These are phyloP conservation scores for Gastrodia elata DNA, from an alignment of 106 monocot species.

Conservation along the genomic window DNA sequence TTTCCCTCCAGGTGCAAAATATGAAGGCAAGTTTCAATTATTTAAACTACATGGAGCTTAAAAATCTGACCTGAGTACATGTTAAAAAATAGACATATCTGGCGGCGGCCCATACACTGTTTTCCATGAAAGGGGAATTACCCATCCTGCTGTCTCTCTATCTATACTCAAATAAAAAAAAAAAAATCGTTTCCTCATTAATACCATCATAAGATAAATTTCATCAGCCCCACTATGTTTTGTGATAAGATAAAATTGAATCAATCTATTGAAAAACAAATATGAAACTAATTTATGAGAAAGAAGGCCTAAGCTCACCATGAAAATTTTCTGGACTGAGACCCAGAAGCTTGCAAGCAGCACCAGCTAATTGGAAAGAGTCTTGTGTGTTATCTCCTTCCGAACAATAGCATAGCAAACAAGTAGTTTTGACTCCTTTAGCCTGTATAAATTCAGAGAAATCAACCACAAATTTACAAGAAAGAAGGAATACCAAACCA, in stretches of 20 bases:
- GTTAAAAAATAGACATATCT: conserved; percentile 26
- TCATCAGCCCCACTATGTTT: neutral
- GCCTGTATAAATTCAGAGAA: conserved; percentile 31
- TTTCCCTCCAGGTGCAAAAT: neutral
- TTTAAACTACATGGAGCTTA: neutral
- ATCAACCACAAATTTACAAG: neutral
- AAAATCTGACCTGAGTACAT: neutral
- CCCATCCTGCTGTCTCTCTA: conserved; percentile 19
- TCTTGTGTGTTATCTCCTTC: conserved; percentile 95
- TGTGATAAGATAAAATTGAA: neutral
- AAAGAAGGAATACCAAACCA: neutral
- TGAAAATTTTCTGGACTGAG: conserved; percentile 29
- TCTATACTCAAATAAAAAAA: neutral
- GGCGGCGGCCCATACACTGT: conserved; percentile 46
- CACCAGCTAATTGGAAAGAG: conserved; percentile 68
- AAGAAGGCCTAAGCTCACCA: conserved; percentile 26
- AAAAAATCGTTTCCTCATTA: neutral
- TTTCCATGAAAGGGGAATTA: conserved; percentile 37
- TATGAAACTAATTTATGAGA: neutral
- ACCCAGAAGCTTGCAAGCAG: conserved; percentile 57
- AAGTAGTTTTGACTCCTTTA: conserved; percentile 82
- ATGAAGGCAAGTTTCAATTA: neutral
- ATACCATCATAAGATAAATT: neutral
- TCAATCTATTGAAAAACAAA: neutral
- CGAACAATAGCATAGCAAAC: conserved; percentile 81